A percentile compares a stretch with the other conserved stretches of the same genome.
Conservation (phyloP, 768 basidiomycete species). For the Coprinellus micaceus region DNA sequence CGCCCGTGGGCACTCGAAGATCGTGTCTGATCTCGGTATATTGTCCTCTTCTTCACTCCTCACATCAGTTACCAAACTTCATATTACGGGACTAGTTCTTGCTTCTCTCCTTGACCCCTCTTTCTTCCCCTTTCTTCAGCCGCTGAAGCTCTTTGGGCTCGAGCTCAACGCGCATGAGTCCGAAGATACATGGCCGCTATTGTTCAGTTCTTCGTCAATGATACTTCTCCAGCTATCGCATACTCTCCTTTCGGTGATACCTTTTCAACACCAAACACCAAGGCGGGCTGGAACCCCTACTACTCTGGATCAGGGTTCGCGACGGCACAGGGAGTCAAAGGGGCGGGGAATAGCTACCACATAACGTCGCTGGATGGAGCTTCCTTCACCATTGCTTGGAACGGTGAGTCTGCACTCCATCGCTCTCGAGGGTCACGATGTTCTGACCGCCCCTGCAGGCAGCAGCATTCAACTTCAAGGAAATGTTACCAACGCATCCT, state of each 20-base stretch:
- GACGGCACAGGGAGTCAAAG: conserved; percentile 35
- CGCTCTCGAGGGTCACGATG: background rate
- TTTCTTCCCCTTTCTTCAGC: background rate
- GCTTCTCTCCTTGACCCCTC: background rate
- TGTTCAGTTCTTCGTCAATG: conserved; percentile 50
- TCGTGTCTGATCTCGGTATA: conserved; percentile 10
- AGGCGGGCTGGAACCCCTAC: conserved; percentile 67
- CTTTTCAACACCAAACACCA: conserved; percentile 43
- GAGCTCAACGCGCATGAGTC: conserved; percentile 12
- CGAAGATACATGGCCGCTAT: conserved; percentile 21
- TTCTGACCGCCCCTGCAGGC: conserved; percentile 36
- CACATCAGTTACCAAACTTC: background rate
- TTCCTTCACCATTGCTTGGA: conserved; percentile 54
- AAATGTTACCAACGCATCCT: conserved; percentile 40
- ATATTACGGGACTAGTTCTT: background rate
- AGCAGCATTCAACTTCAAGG: conserved; percentile 63
- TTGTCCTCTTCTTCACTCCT: conserved; percentile 2
- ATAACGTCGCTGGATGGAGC: conserved; percentile 60
- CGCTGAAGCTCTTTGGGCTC: background rate
- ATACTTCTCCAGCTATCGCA: conserved; percentile 59
- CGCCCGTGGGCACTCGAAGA: conserved; percentile 1
- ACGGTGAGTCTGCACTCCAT: conserved; percentile 40
- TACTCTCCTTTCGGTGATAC: conserved; percentile 63
- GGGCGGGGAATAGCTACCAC: conserved; percentile 57
- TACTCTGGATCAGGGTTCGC: conserved; percentile 51